Conservation (phyloP, 2,329 filamentous ascomycete genomes). For the Sporothrix pallida region DNA sequence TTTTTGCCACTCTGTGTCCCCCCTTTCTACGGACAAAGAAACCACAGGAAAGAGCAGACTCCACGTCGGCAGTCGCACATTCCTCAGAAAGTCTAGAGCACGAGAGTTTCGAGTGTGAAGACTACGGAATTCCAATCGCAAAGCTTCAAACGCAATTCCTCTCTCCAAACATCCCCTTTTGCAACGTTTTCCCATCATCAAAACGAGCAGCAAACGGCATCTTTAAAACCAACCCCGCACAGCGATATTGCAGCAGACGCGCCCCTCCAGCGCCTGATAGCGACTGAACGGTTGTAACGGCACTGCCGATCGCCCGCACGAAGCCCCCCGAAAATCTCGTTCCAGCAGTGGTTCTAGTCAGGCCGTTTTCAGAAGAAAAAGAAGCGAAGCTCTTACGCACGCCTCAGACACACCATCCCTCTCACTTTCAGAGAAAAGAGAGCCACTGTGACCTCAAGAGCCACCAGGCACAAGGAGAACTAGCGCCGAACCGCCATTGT, state of each 20-base stretch:
- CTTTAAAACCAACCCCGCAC: neutral
- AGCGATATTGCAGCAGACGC: neutral
- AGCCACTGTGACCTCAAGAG: slow-evolving; percentile 4
- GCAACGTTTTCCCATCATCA: neutral
- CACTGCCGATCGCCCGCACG: neutral
- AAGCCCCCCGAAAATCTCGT: neutral
- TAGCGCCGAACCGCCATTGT: neutral
- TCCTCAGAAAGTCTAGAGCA: neutral
- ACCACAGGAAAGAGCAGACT: slow-evolving; percentile 14
- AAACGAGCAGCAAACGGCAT: neutral
- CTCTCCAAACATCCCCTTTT: neutral
- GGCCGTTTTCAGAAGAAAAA: slow-evolving; percentile 5
- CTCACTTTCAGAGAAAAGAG: neutral
- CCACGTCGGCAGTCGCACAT: neutral
- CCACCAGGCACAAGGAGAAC: neutral
- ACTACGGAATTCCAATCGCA: neutral
- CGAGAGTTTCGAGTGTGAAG: neutral
- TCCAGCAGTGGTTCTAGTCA: slow-evolving; percentile 10
- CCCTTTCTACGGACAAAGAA: neutral
- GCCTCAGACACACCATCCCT: neutral
- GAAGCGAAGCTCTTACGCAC: slow-evolving; percentile 19
- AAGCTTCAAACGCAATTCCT: neutral
- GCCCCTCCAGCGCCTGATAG: neutral
- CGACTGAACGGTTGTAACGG: slow-evolving; percentile 1
- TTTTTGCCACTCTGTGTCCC: neutral